Percentiles rank a stretch among this genome's conserved stretches.
Conservation (phyloP, 805 yeast genomes). For the Martiniozyma abietophila region DNA sequence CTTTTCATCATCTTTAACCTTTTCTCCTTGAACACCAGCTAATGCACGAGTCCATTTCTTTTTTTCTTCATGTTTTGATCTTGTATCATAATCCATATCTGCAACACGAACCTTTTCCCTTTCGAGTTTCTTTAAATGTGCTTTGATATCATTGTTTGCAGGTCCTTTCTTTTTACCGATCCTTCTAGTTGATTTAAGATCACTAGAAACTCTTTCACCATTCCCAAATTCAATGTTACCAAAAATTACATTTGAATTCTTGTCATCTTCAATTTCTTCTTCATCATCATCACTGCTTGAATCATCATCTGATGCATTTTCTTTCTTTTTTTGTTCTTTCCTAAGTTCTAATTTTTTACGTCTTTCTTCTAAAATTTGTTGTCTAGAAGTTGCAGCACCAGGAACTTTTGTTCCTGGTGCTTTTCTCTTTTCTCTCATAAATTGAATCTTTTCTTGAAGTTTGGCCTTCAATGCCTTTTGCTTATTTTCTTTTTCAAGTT, state of each 20-base stretch:
- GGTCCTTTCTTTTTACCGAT: constrained; percentile 71
- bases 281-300: constrained; percentile 35
- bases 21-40: constrained; percentile 81
- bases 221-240: constrained; percentile 78
- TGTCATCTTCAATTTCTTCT: constrained; percentile 21
- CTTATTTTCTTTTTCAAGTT: constrained; percentile 40
- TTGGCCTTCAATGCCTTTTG: constrained; percentile 67
- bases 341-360: constrained; percentile 37
- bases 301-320: constrained; percentile 26
- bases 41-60: constrained; percentile 79
- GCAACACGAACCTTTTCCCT: constrained; percentile 58
- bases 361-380: constrained; percentile 61
- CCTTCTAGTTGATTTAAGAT: constrained; percentile 49
- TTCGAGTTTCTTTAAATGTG: constrained; percentile 71
- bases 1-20: constrained; percentile 83
- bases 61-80: constrained; percentile 54
- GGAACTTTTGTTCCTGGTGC: constrained; percentile 79
- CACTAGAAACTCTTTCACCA: constrained; percentile 72
- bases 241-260: constrained; percentile 46
- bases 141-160: constrained; percentile 71
- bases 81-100: constrained; percentile 50
- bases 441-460: constrained; percentile 62
- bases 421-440: constrained; percentile 69
- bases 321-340: constrained; percentile 23
- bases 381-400: constrained; percentile 83